Evolutionary conservation across 306 rosid genomes (phyloP).

Genomic region (Trifolium fragiferum): DNA sequence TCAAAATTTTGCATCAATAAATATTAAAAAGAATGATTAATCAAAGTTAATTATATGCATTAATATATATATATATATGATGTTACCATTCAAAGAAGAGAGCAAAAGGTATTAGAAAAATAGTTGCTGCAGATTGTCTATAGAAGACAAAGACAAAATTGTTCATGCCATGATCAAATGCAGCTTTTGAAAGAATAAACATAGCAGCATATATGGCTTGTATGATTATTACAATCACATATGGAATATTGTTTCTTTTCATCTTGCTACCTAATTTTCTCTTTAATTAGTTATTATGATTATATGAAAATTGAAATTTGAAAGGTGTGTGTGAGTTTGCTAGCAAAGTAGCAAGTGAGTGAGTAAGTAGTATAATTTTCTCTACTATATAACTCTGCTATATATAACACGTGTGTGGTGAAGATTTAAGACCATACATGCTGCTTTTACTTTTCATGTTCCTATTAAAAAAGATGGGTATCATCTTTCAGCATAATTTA

Average conservation of each 20-base stretch:
- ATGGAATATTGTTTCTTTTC: constrained; percentile 45
- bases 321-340: neutral
- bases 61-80: neutral
- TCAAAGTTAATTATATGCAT: neutral
- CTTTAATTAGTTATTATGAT: neutral
- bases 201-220: constrained; percentile 72
- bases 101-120: constrained; percentile 62
- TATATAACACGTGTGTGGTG: neutral
- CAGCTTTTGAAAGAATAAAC: constrained; percentile 73
- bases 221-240: constrained; percentile 51
- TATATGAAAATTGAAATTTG: neutral
- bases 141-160: constrained; percentile 74
- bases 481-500: too few relatives aligned
- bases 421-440: neutral
- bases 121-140: constrained; percentile 69
- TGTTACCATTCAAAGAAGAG: constrained; percentile 60
- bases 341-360: neutral
- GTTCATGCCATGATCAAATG: constrained; percentile 86
- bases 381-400: neutral
- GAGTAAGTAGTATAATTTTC: neutral
- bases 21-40: neutral
- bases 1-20: neutral
- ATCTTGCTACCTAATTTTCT: constrained; percentile 5
- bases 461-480: too few relatives aligned
- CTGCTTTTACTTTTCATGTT: neutral